Base-by-base conservation (phyloP, 352 stramenopile species). In the Globisporangium iwayamae region DNA sequence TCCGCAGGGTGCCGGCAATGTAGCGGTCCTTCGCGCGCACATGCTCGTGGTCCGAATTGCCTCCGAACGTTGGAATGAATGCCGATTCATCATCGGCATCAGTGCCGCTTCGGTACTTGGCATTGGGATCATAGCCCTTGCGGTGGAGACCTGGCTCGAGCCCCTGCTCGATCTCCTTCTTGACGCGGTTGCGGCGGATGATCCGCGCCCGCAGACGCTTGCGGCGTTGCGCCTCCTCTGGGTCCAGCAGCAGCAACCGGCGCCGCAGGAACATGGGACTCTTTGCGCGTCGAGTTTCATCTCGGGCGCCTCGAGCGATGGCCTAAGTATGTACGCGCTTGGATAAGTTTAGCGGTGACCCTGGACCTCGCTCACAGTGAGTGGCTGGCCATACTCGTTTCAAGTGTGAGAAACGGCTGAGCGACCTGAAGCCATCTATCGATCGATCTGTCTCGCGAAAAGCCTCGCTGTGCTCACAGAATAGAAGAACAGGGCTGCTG, bases 111-210 rank as follows among this genome's bases (percentile, higher is more conserved):
- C 32, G 39, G 8, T 52, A 14, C n/a, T 50, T 45, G 2, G 45
- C 50, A 13, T 18, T 58, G 9, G 32, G 56, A 0, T 52, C 48
- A 3, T 71, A 71, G 7, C 67, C 67, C 22, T 58, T 18, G 28
- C 73, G 70, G 13, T 70, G 63, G 22, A 58, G 69, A 57, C 75
- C 66, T 16, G 71, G 74, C 9, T 76, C 69, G 1, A 87, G 66
- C 18, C 76, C 79, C 53, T 81, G 73, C 2, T 61, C 72, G 57
- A 86, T 64, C 64, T 90, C 81, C 3, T 63, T 62, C 41, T 83
- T 79, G 74, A 88, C 87, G 14, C 81, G 79, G 28, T 88, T 90
- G 14, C 81, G 72, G 1, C 79, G 72, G 6, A 87, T 67, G 64
- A 90, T 88, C 16, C 71, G 71, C 36, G 79, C 81, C 9, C 81